These are phyloP conservation scores for Phytophthora kernoviae DNA, from an alignment of 352 stramenopile species.

Conservation along the genomic window DNA sequence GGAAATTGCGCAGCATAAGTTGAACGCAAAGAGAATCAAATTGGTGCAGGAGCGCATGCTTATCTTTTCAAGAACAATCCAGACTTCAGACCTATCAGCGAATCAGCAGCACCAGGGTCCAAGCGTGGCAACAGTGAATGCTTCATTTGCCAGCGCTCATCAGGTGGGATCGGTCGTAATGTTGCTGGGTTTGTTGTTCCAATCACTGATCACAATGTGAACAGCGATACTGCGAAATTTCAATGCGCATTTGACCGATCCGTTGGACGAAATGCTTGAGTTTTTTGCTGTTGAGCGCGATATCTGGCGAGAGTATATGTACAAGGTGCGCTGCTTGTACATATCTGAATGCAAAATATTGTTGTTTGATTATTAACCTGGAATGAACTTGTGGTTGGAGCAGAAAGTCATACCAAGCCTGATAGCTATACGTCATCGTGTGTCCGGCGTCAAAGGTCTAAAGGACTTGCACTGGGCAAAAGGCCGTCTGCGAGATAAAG, in stretches of 20 bases:
- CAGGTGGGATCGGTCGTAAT: conserved; percentile 37
- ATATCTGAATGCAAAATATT: neutral
- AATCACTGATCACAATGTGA: conserved; percentile 2
- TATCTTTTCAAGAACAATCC: conserved; percentile 82
- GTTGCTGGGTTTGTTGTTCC: neutral
- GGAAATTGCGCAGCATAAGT: conserved; percentile 27
- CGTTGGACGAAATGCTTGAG: conserved; percentile 81
- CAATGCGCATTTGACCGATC: conserved; percentile 79
- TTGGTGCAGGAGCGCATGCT: conserved; percentile 60
- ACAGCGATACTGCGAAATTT: conserved; percentile 71
- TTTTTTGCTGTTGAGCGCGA: conserved; percentile 78
- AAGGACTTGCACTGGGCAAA: conserved; percentile 72
- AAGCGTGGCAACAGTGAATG: conserved; percentile 54
- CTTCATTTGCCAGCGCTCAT: conserved; percentile 79
- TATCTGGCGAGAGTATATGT: conserved; percentile 82
- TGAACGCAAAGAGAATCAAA: conserved; percentile 55
- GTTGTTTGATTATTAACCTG: neutral
- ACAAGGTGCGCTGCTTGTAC: conserved; percentile 51
- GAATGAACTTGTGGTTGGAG: neutral
- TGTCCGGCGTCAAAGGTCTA: conserved; percentile 69
- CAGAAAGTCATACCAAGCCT: conserved; percentile 79
- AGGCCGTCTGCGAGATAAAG: conserved; percentile 69
- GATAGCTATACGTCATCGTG: conserved; percentile 60
- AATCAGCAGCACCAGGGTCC: conserved; percentile 25
- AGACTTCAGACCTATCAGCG: conserved; percentile 52